phyloP scores from a whole-genome alignment of 163 green algal species.

The Scenedesmus sp. region DNA sequence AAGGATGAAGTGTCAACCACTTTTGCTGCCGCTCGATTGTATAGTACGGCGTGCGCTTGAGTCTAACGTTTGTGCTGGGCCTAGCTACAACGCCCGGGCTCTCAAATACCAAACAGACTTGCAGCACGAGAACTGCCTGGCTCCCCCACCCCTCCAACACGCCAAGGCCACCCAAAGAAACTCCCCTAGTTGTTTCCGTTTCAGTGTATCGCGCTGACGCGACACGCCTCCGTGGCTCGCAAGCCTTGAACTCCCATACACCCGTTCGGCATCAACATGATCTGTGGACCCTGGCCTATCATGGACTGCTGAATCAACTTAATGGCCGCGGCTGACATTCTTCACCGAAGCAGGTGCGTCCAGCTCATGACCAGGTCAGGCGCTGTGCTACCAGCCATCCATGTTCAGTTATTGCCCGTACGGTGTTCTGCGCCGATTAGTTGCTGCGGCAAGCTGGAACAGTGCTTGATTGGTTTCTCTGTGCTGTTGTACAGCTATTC shows the following conservation, averaged over 20 bases:
- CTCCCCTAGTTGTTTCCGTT: not conserved
- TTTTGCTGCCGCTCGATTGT: not conserved
- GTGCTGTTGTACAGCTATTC: not conserved
- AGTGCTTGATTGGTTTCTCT: no score
- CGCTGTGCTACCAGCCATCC: not conserved
- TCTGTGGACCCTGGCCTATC: not conserved
- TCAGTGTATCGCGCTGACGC: not conserved
- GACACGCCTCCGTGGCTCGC: not conserved
- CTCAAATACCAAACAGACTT: not conserved
- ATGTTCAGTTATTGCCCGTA: not conserved
- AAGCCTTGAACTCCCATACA: not conserved
- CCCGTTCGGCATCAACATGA: not conserved
- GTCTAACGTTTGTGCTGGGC: not conserved
- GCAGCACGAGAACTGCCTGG: not conserved
- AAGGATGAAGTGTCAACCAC: not conserved
- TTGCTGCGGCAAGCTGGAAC: not conserved
- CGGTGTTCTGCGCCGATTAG: not conserved
- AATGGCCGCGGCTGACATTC: not conserved
- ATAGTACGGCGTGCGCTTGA: not conserved
- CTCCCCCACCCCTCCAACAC: not conserved
- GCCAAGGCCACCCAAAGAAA: not conserved
- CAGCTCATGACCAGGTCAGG: not conserved
- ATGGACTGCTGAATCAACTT: not conserved
- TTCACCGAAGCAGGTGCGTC: not conserved
- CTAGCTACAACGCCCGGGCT: not conserved